A percentile compares a stretch with the other conserved stretches of the same genome.
Evolutionary conservation across 345 rosid genomes (phyloP).

Genomic region (Populus deltoides): DNA sequence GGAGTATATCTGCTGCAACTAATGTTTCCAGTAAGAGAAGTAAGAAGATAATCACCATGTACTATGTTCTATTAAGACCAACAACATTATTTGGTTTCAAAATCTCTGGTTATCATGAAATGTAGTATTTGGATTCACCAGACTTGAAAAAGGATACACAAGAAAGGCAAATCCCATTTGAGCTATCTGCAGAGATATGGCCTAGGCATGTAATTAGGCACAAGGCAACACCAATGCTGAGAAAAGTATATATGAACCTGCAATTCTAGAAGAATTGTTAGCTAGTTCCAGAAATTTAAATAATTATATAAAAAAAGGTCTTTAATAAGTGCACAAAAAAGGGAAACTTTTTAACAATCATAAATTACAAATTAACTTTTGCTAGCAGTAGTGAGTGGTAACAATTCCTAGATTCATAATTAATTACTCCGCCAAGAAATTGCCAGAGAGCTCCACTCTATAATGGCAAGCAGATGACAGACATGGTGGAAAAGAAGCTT

Average conservation of each 20-base stretch:
- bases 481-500: neutral
- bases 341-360: neutral
- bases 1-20: conserved; percentile 42
- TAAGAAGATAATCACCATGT: conserved; percentile 33
- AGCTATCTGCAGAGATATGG: conserved; percentile 46
- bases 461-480: neutral
- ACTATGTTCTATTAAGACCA: conserved; percentile 30
- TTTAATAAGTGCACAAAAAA: neutral
- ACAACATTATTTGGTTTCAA: neutral
- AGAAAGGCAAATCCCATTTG: conserved; percentile 46
- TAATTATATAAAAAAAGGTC: too few species aligned
- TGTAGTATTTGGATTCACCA: neutral
- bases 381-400: neutral
- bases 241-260: conserved; percentile 54
- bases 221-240: conserved; percentile 36
- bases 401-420: neutral
- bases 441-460: neutral
- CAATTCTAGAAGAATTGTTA: conserved; percentile 4
- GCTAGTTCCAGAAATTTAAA: neutral
- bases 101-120: neutral
- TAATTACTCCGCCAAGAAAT: neutral
- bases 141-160: conserved; percentile 48
- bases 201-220: conserved; percentile 54
- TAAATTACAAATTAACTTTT: neutral
- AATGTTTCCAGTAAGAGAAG: conserved; percentile 41